Evolutionary conservation across 306 rosid species (phyloP).

Genomic region (Ochetophila trinervis): DNA sequence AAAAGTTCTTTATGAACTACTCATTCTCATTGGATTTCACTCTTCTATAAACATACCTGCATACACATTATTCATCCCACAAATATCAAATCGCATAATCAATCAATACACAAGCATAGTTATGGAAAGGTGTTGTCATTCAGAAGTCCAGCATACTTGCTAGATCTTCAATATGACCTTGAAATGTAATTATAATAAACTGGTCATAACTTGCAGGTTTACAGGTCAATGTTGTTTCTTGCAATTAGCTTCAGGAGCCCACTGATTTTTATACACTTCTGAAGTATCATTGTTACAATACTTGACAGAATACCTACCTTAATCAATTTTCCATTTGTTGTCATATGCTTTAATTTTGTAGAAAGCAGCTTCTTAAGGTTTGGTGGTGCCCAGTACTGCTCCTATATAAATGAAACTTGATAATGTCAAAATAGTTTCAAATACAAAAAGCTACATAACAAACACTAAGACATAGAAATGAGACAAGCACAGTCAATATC

Average conservation of each 20-base stretch:
- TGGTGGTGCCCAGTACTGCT: conserved; percentile 68
- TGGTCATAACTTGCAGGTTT: conserved; percentile 6
- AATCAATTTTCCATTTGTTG: conserved; percentile 60
- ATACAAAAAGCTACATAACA: conserved; percentile 14
- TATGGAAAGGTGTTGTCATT: conserved; percentile 2
- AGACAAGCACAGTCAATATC: conserved; percentile 9
- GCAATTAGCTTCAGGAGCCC: conserved; percentile 18
- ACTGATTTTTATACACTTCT: conserved; percentile 17
- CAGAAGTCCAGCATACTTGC: conserved; percentile 7
- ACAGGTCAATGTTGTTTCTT: conserved; percentile 1
- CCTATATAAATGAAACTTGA: conserved; percentile 43
- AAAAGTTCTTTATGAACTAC: conserved; percentile 14
- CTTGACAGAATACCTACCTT: conserved; percentile 52
- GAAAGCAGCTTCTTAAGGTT: conserved; percentile 72
- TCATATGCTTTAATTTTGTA: conserved; percentile 78
- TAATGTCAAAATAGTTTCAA: conserved; percentile 20
- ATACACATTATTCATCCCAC: conserved; percentile 4
- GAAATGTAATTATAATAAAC: conserved; percentile 8
- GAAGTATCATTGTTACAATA: conserved; percentile 1
- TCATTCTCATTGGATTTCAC: conserved; percentile 15
- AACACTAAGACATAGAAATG: not conserved
- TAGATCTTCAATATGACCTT: conserved; percentile 16
- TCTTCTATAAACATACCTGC: conserved; percentile 8
- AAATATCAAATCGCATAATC: conserved; percentile 3
- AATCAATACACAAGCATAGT: conserved; percentile 2